These are phyloP conservation scores for Dalbergia cochinchinensis DNA, from an alignment of 306 rosid species.

Conservation along the genomic window DNA sequence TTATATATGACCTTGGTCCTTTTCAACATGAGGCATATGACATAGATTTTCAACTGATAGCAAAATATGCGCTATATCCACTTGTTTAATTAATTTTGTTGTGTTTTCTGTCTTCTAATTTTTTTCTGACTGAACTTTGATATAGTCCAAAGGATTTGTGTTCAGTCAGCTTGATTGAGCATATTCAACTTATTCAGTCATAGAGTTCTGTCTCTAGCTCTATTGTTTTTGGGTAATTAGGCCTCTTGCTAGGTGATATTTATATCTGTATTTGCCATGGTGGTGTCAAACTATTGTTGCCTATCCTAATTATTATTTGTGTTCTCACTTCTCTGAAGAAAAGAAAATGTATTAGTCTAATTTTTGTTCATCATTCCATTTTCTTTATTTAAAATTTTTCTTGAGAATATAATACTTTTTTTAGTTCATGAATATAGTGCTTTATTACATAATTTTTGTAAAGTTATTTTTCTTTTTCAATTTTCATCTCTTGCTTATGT, in stretches of 20 bases:
- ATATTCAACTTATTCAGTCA: conserved; percentile 29
- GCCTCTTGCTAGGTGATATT: conserved; percentile 17
- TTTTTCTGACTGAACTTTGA: conserved; percentile 1
- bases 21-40: not conserved
- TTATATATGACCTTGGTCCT: not conserved
- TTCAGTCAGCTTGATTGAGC: conserved; percentile 20
- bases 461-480: not conserved
- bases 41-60: conserved; percentile 32
- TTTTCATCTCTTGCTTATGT: conserved; percentile 10
- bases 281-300: conserved; percentile 13
- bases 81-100: conserved; percentile 27
- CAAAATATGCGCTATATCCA: conserved; percentile 5
- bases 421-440: not conserved
- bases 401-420: not conserved
- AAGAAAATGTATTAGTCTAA: not conserved
- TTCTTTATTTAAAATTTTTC: not conserved
- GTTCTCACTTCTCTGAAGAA: not conserved
- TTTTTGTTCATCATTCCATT: conserved; percentile 24
- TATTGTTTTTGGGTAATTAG: conserved; percentile 20
- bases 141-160: not conserved
- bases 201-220: conserved; percentile 22
- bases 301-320: conserved; percentile 7
- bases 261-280: conserved; percentile 4
- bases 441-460: conserved; percentile 36
- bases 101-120: not conserved